Evolutionary conservation across 306 rosid species (phyloP), one percentile per base, ranked within the genome.

Genomic region (Urtica urens): DNA sequence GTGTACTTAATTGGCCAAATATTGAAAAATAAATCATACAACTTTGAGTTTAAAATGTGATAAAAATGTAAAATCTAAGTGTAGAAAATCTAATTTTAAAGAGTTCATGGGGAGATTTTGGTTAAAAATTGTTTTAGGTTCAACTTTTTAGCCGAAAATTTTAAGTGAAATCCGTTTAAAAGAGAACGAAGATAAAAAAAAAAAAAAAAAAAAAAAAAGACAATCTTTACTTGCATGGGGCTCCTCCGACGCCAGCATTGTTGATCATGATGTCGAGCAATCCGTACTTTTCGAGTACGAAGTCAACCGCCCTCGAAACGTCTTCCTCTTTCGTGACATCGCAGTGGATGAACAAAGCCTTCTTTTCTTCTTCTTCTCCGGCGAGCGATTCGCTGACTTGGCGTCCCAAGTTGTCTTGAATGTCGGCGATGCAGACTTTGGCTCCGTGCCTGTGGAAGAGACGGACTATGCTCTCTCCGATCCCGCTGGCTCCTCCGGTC

Each of bases 401-500:
- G 33, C 30, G 58, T 49, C 84, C 95, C 13, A 74, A 73, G 43
- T 64, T 64, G 72, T 83, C 96, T 53, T 83, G 90, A 23, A 83
- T 29, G 38, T 88, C 96, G 14, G 67, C 93, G 20, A 83, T 41
- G 49, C 95, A 83, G 11, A 88, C 66, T 70, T 83, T 83, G 26
- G 96, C 94, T 37, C 95, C 96, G 11, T 88, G 93, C 19, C 8
- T 41, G 24, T 70, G 78, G 67, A 88, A 78, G 23, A 83, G 67
- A 14, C 78, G 83, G 6, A 65, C 78, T 17, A 88, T 78, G 77
- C 86, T 75, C 66, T 81, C 93, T 34, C 96, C 96, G 44, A 88
- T 83, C 31, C 96, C 96, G 17, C 73, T 46, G 42, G 97, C 97
- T 33, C 97, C 95, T 4, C 97, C 95, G 0, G 97, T 83, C 15